Evolutionary conservation across 2,329 filamentous ascomycete genomes (phyloP).

Genomic region (Aureobasidium pullulans): DNA sequence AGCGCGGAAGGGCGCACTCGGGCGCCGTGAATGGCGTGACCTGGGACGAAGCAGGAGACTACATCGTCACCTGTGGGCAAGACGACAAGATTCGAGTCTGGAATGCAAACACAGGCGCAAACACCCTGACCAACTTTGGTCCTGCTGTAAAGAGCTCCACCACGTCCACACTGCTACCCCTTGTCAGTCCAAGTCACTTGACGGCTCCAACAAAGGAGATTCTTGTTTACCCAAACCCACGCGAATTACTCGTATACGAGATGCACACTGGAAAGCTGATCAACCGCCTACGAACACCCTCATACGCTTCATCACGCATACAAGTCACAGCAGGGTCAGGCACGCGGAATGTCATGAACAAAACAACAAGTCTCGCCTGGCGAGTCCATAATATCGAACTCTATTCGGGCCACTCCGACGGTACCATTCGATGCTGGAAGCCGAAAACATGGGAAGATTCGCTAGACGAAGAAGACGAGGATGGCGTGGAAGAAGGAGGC

Average conservation of each 20-base stretch:
- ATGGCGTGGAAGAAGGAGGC: constrained; percentile 33
- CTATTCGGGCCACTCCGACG: constrained; percentile 78
- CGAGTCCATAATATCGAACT: constrained; percentile 62
- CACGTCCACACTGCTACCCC: constrained; percentile 33
- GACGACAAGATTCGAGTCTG: constrained; percentile 82
- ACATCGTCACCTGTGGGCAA: constrained; percentile 73
- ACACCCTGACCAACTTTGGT: constrained; percentile 83
- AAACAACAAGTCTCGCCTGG: constrained; percentile 73
- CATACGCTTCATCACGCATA: constrained; percentile 14
- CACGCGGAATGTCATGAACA: constrained; percentile 33
- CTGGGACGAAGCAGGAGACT: constrained; percentile 74
- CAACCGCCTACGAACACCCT: constrained; percentile 56
- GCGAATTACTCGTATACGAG: constrained; percentile 70
- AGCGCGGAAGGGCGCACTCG: constrained; percentile 56
- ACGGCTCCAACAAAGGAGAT: constrained; percentile 53
- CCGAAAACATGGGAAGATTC: constrained; percentile 48
- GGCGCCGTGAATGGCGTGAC: constrained; percentile 77
- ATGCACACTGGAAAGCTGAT: constrained; percentile 69
- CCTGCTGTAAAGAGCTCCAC: constrained; percentile 66
- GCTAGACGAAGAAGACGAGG: constrained; percentile 25
- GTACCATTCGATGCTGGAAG: constrained; percentile 73
- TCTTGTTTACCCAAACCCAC: constrained; percentile 70
- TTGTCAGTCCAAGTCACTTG: constrained; percentile 53
- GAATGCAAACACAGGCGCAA: constrained; percentile 72
- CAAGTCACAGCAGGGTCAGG: constrained; percentile 16